These are phyloP conservation scores for Lasiodiplodia gonubiensis DNA, from an alignment of 2,329 filamentous ascomycete genomes.

Conservation along the genomic window DNA sequence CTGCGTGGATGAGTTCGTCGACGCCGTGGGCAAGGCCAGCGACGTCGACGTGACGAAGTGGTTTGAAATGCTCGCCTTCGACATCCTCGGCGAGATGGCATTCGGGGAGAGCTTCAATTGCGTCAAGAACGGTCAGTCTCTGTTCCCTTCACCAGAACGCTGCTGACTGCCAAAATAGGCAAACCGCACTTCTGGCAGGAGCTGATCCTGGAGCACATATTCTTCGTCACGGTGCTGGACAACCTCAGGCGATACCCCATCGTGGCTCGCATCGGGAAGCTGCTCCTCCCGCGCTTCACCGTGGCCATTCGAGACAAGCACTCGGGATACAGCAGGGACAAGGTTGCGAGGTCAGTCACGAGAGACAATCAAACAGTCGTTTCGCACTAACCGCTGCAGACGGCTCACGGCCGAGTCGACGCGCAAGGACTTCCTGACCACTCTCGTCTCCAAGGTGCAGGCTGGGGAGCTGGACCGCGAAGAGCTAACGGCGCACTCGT, in stretches of 20 bases:
- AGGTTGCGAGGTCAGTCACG: neutral
- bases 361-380: slow-evolving; percentile 31
- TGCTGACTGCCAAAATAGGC: slow-evolving; percentile 21
- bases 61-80: slow-evolving; percentile 36
- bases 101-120: slow-evolving; percentile 36
- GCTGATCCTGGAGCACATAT: slow-evolving; percentile 24
- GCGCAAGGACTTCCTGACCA: slow-evolving; percentile 8
- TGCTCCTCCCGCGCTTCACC: slow-evolving; percentile 5
- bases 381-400: slow-evolving; percentile 31
- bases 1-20: slow-evolving; percentile 51
- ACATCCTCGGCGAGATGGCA: slow-evolving; percentile 36
- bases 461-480: slow-evolving; percentile 24
- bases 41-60: slow-evolving; percentile 3
- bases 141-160: slow-evolving; percentile 40
- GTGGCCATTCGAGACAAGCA: slow-evolving; percentile 4
- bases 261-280: slow-evolving; percentile 28
- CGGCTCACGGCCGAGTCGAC: neutral
- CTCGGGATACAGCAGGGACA: slow-evolving; percentile 34
- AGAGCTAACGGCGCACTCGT: slow-evolving; percentile 32
- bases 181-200: slow-evolving; percentile 29
- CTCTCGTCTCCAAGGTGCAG: neutral
- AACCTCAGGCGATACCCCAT: slow-evolving; percentile 41
- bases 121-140: slow-evolving; percentile 27
- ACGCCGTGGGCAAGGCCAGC: neutral
- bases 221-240: slow-evolving; percentile 13